Evolutionary conservation across 2,329 filamentous ascomycete genomes (phyloP).

Genomic region (Aspergillus chevalieri): DNA sequence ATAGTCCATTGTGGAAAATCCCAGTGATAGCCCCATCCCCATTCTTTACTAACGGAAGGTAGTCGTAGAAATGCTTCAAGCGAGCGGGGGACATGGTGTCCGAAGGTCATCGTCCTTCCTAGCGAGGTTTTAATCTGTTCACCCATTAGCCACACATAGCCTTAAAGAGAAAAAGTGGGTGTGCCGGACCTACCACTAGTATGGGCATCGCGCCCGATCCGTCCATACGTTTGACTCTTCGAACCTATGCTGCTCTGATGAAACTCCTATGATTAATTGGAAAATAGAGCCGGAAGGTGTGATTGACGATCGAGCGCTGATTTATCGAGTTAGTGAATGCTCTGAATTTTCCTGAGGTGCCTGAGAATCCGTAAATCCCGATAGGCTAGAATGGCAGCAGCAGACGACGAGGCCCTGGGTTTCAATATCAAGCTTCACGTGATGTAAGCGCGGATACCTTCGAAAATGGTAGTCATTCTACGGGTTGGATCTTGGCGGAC

Average conservation of each 20-base stretch:
- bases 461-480: slow-evolving; percentile 4
- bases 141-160: slow-evolving; percentile 1
- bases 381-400: slow-evolving; percentile 1
- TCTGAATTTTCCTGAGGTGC: slow-evolving; percentile 1
- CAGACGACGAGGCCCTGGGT: slow-evolving; percentile 8
- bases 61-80: slow-evolving; percentile 1
- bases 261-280: slow-evolving; percentile 7
- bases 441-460: slow-evolving; percentile 5
- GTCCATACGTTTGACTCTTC: slow-evolving; percentile 1
- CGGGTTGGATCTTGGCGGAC: slow-evolving; percentile 5
- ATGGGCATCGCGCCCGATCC: not conserved
- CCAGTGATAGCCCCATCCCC: slow-evolving; percentile 10
- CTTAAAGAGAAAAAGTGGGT: not conserved
- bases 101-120: slow-evolving; percentile 10
- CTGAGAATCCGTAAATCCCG: slow-evolving; percentile 6
- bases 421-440: slow-evolving; percentile 6
- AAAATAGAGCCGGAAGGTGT: slow-evolving; percentile 11
- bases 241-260: slow-evolving; percentile 8
- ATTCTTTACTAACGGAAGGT: slow-evolving; percentile 4
- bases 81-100: slow-evolving; percentile 2
- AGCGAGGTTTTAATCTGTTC: slow-evolving; percentile 8
- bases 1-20: slow-evolving; percentile 10
- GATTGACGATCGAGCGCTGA: not conserved
- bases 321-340: slow-evolving; percentile 7
- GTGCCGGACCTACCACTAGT: slow-evolving; percentile 6